Base-by-base conservation (phyloP, 2,329 filamentous ascomycete genomes). In the Xylaria hypoxylon region DNA sequence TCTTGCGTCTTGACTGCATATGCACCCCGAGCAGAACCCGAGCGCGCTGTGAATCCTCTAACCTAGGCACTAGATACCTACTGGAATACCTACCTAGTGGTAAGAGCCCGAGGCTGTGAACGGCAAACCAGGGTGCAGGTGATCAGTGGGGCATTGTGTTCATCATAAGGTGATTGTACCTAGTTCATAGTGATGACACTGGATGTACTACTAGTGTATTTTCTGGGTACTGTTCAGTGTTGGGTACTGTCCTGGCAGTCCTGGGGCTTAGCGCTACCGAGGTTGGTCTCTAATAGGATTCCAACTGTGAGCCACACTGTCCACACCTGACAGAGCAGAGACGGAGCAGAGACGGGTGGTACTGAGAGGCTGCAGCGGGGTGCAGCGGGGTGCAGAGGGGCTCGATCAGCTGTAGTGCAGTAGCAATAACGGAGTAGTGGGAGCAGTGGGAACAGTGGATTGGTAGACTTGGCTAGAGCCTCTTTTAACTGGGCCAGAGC, bases 401-500 rank as follows among this genome's bases (percentile, higher is more conserved):
- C 33, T 17, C 33, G 33, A 40, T 13, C 19, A 53, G 33, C 33
- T 40, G 50, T 26, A 38, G 51, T 17, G 22, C 45, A 28, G 22
- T 48, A 26, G 24, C 2, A 51, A 51, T 48, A 48, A 26, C 26
- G 45, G 24, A 22, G 48, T 28, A 13, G 28, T 52, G 22, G 22
- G n/a, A n/a, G n/a, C n/a, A n/a, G n/a, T n/a, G n/a, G n/a, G n/a
- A n/a, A n/a, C 48, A 13, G 28, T 52, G 22, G 22, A 28, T 33
- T 55, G 33, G 35, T 38, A 11, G 35, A 38, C 35, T 13, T 38
- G 35, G 35, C 35, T 13, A 38, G 35, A 38, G 35, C 35, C 35
- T 38, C 35, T 11, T 35, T 38, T 35, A 22, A 28, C 33, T 44
- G 62, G 61, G 52, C 38, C 45, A 13, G 26, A 45, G 38, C 50